A percentile compares a stretch with the other conserved stretches of the same genome.
Evolutionary conservation across 768 basidiomycete species (phyloP).

Genomic region (Boletellus emodensis): DNA sequence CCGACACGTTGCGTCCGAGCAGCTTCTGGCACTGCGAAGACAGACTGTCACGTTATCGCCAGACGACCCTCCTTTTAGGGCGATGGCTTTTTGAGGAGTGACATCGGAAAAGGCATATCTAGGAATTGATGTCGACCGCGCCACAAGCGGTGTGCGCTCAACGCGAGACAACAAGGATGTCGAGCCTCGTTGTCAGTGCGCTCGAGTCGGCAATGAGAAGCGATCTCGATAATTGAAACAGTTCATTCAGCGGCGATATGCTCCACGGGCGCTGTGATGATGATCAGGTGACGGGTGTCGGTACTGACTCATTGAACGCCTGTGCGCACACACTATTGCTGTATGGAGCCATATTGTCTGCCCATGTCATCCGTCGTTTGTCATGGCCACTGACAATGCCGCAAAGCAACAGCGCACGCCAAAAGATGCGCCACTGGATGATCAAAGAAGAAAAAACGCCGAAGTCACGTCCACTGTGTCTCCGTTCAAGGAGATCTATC

Average conservation of each 20-base stretch:
- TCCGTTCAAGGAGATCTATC: constrained; percentile 11
- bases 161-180: background rate
- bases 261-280: background rate
- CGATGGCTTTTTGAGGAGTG: background rate
- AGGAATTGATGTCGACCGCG: constrained; percentile 9
- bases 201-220: no score
- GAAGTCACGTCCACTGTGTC: constrained; percentile 3
- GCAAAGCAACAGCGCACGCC: constrained; percentile 1
- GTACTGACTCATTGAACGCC: no score
- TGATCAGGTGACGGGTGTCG: no score
- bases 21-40: constrained; percentile 17
- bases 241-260: background rate
- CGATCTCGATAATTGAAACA: constrained; percentile 9
- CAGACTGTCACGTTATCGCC: constrained; percentile 21
- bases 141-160: background rate
- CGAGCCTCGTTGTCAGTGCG: background rate
- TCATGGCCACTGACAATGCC: constrained; percentile 9
- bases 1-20: constrained; percentile 20
- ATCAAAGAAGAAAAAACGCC: constrained; percentile 5
- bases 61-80: constrained; percentile 7
- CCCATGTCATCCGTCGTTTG: background rate
- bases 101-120: background rate
- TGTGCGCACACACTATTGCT: constrained; percentile 3
- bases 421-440: constrained; percentile 4
- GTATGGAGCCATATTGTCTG: constrained; percentile 2